Conservation (phyloP, 257 asterid genomes). For the Vinca minor region DNA sequence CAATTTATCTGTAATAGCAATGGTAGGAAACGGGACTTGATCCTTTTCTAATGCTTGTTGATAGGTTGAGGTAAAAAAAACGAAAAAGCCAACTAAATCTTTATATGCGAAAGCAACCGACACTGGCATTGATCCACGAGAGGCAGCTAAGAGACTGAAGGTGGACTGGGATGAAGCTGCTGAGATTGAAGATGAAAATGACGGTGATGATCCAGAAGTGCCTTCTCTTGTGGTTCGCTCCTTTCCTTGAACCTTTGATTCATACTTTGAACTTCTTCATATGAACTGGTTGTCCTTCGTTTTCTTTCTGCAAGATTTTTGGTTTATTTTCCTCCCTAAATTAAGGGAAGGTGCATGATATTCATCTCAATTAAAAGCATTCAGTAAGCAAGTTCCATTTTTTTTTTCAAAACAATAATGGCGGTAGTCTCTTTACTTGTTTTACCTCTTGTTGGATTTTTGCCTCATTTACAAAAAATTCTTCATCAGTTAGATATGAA, state of each 20-base stretch:
- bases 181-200: slow-evolving; percentile 57
- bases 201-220: slow-evolving; percentile 53
- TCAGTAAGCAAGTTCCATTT: neutral
- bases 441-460: neutral
- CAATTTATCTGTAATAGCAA: neutral
- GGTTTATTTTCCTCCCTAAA: neutral
- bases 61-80: slow-evolving; percentile 50
- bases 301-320: neutral
- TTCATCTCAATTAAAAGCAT: neutral
- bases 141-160: slow-evolving; percentile 83
- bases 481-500: neutral
- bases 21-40: neutral
- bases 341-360: neutral
- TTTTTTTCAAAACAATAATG: neutral
- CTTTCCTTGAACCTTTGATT: slow-evolving; percentile 11
- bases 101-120: slow-evolving; percentile 74
- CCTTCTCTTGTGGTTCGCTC: slow-evolving; percentile 71
- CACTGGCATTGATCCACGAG: slow-evolving; percentile 70
- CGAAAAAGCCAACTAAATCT: slow-evolving; percentile 55
- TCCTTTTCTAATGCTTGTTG: slow-evolving; percentile 3
- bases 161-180: slow-evolving; percentile 99
- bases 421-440: too few species aligned
- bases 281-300: neutral
- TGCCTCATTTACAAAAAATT: neutral
- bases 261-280: neutral